Conservation (phyloP, 2,329 filamentous ascomycete genomes). For the Ceratocystis colombiana region DNA sequence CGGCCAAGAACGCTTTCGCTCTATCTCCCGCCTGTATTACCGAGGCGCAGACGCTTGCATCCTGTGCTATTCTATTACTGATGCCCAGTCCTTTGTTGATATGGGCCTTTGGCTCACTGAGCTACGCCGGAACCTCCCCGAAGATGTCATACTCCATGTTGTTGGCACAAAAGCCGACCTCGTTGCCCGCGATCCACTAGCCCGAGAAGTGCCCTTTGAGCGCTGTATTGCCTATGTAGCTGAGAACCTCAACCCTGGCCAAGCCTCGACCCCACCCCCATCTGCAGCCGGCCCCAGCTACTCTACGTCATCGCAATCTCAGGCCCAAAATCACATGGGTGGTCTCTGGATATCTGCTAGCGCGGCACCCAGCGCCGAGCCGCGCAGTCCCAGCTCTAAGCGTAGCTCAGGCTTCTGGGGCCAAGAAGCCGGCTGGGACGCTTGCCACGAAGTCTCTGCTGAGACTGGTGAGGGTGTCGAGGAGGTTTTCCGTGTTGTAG, state of each 20-base stretch:
- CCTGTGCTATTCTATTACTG: slow-evolving; percentile 88
- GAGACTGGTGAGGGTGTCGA: slow-evolving; percentile 93
- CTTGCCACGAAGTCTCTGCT: slow-evolving; percentile 91
- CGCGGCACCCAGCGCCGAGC: slow-evolving; percentile 36
- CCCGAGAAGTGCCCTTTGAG: slow-evolving; percentile 82
- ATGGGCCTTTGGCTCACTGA: slow-evolving; percentile 89
- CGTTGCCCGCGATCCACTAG: slow-evolving; percentile 68
- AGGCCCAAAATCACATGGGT: slow-evolving; percentile 26
- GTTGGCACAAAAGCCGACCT: slow-evolving; percentile 91
- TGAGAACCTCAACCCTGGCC: slow-evolving; percentile 70
- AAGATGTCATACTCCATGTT: slow-evolving; percentile 80
- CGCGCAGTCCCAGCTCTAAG: slow-evolving; percentile 52
- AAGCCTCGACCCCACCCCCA: slow-evolving; percentile 56
- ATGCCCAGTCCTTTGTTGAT: slow-evolving; percentile 72
- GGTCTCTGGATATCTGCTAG: slow-evolving; percentile 24
- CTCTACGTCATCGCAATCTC: slow-evolving; percentile 28
- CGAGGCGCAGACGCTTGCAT: slow-evolving; percentile 89
- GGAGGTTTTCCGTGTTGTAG: slow-evolving; percentile 74
- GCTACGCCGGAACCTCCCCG: slow-evolving; percentile 64
- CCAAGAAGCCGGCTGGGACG: slow-evolving; percentile 90
- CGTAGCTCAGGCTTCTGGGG: slow-evolving; percentile 74
- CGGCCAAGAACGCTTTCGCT: slow-evolving; percentile 89
- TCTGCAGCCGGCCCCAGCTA: slow-evolving; percentile 41
- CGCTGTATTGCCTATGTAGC: slow-evolving; percentile 92
- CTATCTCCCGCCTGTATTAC: slow-evolving; percentile 92